Base-by-base conservation (phyloP, 2,329 filamentous ascomycete species). In the Alternaria dauci region DNA sequence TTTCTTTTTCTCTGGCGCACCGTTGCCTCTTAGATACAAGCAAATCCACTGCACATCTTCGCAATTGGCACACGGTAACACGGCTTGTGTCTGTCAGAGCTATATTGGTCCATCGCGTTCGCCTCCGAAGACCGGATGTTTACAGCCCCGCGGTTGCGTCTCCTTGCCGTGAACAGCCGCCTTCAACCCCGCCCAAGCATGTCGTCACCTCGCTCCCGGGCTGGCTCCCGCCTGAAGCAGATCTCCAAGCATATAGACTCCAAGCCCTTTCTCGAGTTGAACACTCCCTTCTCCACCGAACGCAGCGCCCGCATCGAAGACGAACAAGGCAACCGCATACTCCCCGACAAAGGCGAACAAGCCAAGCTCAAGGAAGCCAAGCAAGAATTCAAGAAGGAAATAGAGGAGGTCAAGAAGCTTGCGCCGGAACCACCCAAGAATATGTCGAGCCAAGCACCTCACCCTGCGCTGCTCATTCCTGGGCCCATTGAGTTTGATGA, bases 401-500 rank as follows among this genome's bases (percentile, higher is more conserved):
- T 55, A 32, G 46, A 38, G 9, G 48, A 60, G 43, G 47, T 46
- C 18, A 63, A 64, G 53, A 62, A 74, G 48, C 52, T 44, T 28
- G 55, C 64, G 34, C 65, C 60, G 52, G 55, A 69, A 62, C 30
- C 54, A 43, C 63, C 61, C 32, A 65, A 69, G 60, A 64, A 68
- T 30, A 88, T 88, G 86, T 88, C 86, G 41, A 76, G 73, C 56
- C 87, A 89, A 81, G 73, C 85, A 55, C 79, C 85, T 57, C 88
- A 90, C 76, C 84, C 87, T 54, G 90, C 94, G 57, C 85, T 99
- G 81, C 88, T 99, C 82, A 98, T 99, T 76, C 95, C 95, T 51
- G 95, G 95, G 66, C 95, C 95, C 75, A 96, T 98, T 80, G 94
- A 98, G 83, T 97, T 97, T 77, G 94, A 97, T 79, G 94, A 98